phyloP scores from a whole-genome alignment of 495 filamentous ascomycete genomes.

The Staphylotrichum tortipilum region DNA sequence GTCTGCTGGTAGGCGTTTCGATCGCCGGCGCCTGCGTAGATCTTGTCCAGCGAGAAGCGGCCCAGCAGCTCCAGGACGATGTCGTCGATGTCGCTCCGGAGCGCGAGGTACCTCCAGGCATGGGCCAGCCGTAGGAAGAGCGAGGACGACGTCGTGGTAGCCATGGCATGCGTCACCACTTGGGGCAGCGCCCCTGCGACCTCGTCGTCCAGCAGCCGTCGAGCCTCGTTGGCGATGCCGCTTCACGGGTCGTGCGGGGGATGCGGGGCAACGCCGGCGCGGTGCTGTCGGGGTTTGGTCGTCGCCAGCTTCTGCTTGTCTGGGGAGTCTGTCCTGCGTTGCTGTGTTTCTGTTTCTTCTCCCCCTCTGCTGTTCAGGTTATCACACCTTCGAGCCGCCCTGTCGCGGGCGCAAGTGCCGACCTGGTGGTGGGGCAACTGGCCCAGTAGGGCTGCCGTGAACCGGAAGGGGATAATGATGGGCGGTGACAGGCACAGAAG shows the following conservation, averaged over 20 bases:
- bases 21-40: constrained; percentile 19
- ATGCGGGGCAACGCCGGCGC: constrained; percentile 1
- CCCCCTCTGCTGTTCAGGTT: not conserved
- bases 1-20: constrained; percentile 20
- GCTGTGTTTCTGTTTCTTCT: not conserved
- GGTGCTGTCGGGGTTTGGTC: not conserved
- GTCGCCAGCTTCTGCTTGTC: not conserved
- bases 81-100: constrained; percentile 32
- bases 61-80: constrained; percentile 31
- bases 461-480: not conserved
- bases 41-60: constrained; percentile 30
- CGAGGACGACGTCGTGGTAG: constrained; percentile 23
- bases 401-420: not conserved
- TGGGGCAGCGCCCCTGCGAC: not conserved
- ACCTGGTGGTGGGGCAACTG: not conserved
- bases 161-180: constrained; percentile 20
- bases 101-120: constrained; percentile 23
- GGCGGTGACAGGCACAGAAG: not conserved
- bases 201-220: not conserved
- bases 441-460: too few species aligned
- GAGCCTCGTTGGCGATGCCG: not conserved
- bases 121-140: constrained; percentile 27
- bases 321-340: not conserved
- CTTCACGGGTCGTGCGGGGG: constrained; percentile 1
- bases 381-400: not conserved